These are phyloP conservation scores for Puccinia hordei DNA, from an alignment of 1,284 basidiomycete species.

Conservation along the genomic window DNA sequence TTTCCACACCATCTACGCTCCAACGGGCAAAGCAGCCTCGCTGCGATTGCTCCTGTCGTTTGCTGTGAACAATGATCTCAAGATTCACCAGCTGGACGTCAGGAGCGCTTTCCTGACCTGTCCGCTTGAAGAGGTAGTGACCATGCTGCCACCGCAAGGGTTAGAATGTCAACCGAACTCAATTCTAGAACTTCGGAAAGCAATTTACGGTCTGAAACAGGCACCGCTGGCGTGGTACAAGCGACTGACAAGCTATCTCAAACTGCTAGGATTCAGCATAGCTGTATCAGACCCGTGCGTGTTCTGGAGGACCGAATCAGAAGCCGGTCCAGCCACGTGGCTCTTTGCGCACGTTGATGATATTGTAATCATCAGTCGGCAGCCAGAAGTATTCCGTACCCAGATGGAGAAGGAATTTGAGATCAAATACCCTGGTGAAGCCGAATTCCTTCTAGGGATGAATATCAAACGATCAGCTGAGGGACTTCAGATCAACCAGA, in stretches of 20 bases:
- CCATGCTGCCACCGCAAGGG: not conserved
- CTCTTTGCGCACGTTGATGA: constrained; percentile 5
- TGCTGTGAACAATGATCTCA: not conserved
- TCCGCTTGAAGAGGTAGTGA: not conserved
- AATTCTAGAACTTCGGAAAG: not conserved
- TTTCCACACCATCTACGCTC: no score
- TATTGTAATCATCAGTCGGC: not conserved
- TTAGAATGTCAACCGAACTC: not conserved
- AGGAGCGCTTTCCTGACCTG: not conserved
- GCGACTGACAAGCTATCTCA: not conserved
- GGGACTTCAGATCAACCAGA: not conserved
- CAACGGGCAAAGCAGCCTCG: not conserved
- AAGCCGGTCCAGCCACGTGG: not conserved
- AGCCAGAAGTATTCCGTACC: not conserved
- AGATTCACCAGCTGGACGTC: constrained; percentile 12
- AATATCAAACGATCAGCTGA: not conserved
- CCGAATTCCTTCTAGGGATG: not conserved
- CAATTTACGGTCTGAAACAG: not conserved
- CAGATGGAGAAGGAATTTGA: not conserved
- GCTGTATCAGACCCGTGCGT: not conserved
- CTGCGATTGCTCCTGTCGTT: not conserved
- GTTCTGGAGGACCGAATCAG: not conserved
- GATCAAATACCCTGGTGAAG: not conserved
- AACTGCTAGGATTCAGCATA: not conserved
- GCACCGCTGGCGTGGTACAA: not conserved